Conservation (phyloP, 2,329 filamentous ascomycete genomes). For the Colletotrichum filicis region DNA sequence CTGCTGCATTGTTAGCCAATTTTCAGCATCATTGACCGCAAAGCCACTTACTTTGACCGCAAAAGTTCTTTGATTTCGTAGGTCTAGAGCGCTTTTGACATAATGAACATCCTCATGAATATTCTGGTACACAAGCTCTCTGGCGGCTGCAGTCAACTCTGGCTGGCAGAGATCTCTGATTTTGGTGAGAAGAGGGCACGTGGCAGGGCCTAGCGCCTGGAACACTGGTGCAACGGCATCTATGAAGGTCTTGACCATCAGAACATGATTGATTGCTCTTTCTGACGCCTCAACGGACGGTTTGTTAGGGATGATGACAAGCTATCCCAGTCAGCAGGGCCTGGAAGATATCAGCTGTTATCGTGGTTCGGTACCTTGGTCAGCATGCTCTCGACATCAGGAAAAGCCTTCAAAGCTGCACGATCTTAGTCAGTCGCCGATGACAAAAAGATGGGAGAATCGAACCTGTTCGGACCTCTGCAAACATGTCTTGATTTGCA, state of each 20-base stretch:
- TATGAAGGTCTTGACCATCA: conserved; percentile 88
- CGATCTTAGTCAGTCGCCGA: conserved; percentile 32
- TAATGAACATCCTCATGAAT: conserved; percentile 87
- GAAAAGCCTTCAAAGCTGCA: conserved; percentile 76
- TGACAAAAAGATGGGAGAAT: not conserved
- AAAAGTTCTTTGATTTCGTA: conserved; percentile 90
- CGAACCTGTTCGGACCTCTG: conserved; percentile 75
- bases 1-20: conserved; percentile 47
- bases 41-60: conserved; percentile 74
- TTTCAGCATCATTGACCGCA: not conserved
- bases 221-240: conserved; percentile 74
- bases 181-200: conserved; percentile 71
- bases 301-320: conserved; percentile 80
- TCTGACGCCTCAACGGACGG: conserved; percentile 76
- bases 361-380: conserved; percentile 67
- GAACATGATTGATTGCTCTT: conserved; percentile 85
- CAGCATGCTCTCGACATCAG: conserved; percentile 83
- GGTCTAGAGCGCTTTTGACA: conserved; percentile 81
- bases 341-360: not conserved
- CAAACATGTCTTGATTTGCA: conserved; percentile 86
- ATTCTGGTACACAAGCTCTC: conserved; percentile 72
- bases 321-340: conserved; percentile 53
- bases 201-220: conserved; percentile 73
- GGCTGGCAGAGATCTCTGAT: conserved; percentile 78
- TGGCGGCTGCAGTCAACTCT: conserved; percentile 68